Evolutionary conservation across 805 yeast genomes (phyloP).

Genomic region (Teunomyces atbi): DNA sequence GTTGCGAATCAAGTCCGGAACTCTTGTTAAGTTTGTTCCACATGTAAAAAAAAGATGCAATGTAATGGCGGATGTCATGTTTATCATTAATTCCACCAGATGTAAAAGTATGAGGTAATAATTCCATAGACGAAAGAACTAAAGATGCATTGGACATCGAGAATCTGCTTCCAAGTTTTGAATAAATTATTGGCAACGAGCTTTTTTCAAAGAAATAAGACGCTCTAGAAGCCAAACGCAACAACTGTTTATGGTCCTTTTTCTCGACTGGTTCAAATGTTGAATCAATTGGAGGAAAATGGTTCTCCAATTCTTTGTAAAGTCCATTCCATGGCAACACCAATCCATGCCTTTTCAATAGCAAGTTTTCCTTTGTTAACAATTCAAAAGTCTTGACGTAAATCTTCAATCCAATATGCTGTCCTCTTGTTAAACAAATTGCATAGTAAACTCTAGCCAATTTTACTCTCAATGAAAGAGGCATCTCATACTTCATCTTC

Average conservation of each 20-base stretch:
- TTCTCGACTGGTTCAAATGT: constrained; percentile 47
- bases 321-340: constrained; percentile 52
- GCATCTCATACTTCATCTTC: constrained; percentile 76
- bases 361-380: constrained; percentile 44
- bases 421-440: constrained; percentile 71
- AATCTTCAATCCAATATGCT: constrained; percentile 54
- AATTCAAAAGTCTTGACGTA: constrained; percentile 61
- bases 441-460: constrained; percentile 71
- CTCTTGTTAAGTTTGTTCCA: constrained; percentile 60
- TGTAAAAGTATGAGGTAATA: constrained; percentile 49
- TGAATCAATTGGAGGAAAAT: constrained; percentile 29
- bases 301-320: constrained; percentile 31
- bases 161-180: constrained; percentile 49
- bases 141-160: constrained; percentile 53
- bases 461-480: constrained; percentile 57
- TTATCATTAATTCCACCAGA: constrained; percentile 25
- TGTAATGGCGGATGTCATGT: constrained; percentile 50
- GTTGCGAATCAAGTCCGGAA: constrained; percentile 57
- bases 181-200: constrained; percentile 51
- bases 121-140: constrained; percentile 51
- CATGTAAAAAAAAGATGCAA: constrained; percentile 67
- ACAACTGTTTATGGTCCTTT: constrained; percentile 46
- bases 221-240: constrained; percentile 53
- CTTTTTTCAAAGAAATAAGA: constrained; percentile 51
- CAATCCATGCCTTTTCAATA: constrained; percentile 43